These are phyloP conservation scores for Talaromyces rugulosus DNA, from an alignment of 2,329 filamentous ascomycete species.

Conservation along the genomic window DNA sequence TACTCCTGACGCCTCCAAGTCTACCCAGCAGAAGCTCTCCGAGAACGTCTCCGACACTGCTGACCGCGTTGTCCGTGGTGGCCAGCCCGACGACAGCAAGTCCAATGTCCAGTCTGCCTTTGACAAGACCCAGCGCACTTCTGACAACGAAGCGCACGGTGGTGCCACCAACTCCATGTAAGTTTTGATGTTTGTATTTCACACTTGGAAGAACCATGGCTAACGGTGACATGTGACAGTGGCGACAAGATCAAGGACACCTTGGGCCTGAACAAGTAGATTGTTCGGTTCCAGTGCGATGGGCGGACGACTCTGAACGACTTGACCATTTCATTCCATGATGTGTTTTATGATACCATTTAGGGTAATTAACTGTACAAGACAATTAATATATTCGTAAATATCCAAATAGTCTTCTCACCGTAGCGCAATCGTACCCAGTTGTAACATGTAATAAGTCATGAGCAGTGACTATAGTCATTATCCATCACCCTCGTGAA, in stretches of 20 bases:
- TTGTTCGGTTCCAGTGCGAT: constrained; percentile 11
- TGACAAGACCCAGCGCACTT: constrained; percentile 47
- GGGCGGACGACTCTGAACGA: background rate
- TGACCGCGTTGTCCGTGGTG: constrained; percentile 52
- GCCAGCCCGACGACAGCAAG: constrained; percentile 53
- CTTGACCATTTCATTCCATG: constrained; percentile 4
- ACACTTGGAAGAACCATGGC: background rate
- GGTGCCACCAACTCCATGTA: constrained; percentile 38
- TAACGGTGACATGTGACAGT: constrained; percentile 21
- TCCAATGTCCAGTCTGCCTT: constrained; percentile 48
- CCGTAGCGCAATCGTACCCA: too few relatives aligned
- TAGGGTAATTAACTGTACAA: background rate
- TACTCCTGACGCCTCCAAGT: constrained; percentile 59
- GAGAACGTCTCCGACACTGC: constrained; percentile 53
- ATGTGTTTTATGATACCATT: constrained; percentile 12
- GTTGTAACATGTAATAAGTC: background rate
- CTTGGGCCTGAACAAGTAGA: constrained; percentile 31
- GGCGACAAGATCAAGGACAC: constrained; percentile 43
- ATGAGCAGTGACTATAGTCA: background rate
- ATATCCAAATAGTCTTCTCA: background rate
- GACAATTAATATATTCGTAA: background rate
- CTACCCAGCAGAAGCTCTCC: constrained; percentile 55
- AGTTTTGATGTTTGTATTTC: constrained; percentile 15
- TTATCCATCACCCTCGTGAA: background rate
- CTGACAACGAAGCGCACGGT: constrained; percentile 39